Conservation (phyloP, 1,284 basidiomycete species). For the Irpex rosettiformis region DNA sequence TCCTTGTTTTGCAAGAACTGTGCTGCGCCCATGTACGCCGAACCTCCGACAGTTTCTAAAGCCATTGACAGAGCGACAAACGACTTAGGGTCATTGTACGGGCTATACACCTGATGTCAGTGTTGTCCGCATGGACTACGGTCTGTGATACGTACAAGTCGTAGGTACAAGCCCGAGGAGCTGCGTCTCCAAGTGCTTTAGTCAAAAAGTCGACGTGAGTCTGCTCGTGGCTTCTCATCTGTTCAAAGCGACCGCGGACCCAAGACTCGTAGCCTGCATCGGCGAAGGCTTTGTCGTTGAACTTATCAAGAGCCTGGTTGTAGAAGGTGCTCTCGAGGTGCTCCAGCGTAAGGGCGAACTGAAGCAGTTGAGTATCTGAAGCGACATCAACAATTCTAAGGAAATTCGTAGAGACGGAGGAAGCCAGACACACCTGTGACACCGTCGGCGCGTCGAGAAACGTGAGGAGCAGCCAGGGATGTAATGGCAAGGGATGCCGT, state of each 20-base stretch:
- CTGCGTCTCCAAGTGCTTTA: constrained; percentile 1
- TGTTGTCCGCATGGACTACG: no score
- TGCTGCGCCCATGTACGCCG: constrained; percentile 54
- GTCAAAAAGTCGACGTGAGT: constrained; percentile 8
- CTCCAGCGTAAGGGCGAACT: constrained; percentile 67
- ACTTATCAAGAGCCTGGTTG: constrained; percentile 13
- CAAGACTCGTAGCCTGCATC: constrained; percentile 5
- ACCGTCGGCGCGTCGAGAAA: constrained; percentile 2
- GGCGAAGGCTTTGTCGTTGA: constrained; percentile 9
- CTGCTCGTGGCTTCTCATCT: constrained; percentile 9
- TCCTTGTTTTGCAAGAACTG: constrained; percentile 38
- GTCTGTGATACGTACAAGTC: constrained; percentile 38
- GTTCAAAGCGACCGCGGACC: constrained; percentile 10
- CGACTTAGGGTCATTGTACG: constrained; percentile 39
- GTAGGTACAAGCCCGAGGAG: constrained; percentile 11
- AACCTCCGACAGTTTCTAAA: constrained; percentile 55
- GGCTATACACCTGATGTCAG: constrained; percentile 32
- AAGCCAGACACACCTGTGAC: neutral
- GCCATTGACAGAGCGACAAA: constrained; percentile 52
- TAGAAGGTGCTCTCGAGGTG: constrained; percentile 71
- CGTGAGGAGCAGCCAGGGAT: constrained; percentile 7
- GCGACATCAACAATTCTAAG: neutral
- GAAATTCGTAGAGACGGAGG: neutral
- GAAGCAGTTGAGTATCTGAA: constrained; percentile 39
- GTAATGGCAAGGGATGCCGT: constrained; percentile 1